Percentiles rank a stretch among this genome's conserved stretches.
Conservation (phyloP, 2,329 filamentous ascomycete species). For the Diaporthe sp. region DNA sequence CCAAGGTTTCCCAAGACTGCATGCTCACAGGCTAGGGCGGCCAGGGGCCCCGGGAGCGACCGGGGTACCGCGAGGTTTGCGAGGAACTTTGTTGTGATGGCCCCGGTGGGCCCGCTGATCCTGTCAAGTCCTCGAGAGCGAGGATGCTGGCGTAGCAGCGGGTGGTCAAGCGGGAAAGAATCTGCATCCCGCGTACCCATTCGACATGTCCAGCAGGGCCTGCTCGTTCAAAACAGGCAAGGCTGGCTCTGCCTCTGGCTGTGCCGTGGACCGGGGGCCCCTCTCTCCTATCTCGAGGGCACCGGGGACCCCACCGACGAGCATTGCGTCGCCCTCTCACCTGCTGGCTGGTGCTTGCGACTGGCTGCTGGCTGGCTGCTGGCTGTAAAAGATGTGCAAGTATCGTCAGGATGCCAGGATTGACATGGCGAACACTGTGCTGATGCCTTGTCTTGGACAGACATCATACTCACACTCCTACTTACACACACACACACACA, state of each 20-base stretch:
- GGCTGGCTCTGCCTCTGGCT: background rate
- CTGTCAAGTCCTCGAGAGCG: slow-evolving; percentile 22
- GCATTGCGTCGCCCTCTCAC: background rate
- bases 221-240: slow-evolving; percentile 17
- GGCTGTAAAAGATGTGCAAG: background rate
- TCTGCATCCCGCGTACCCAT: slow-evolving; percentile 36
- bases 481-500: background rate
- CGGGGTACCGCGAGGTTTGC: slow-evolving; percentile 26
- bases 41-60: slow-evolving; percentile 18
- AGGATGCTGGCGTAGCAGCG: slow-evolving; percentile 25
- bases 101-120: slow-evolving; percentile 22
- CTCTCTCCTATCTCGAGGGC: background rate
- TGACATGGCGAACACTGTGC: background rate
- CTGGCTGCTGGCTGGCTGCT: background rate
- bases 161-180: slow-evolving; percentile 28
- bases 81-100: slow-evolving; percentile 26
- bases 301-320: slow-evolving; percentile 15
- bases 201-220: slow-evolving; percentile 12
- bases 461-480: background rate
- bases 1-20: slow-evolving; percentile 19
- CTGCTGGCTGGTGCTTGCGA: background rate
- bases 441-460: background rate
- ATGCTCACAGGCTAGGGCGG: slow-evolving; percentile 24
- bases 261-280: slow-evolving; percentile 11
- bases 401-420: background rate